Evolutionary conservation across 2,329 filamentous ascomycete genomes (phyloP).

Genomic region (Trichoderma breve): DNA sequence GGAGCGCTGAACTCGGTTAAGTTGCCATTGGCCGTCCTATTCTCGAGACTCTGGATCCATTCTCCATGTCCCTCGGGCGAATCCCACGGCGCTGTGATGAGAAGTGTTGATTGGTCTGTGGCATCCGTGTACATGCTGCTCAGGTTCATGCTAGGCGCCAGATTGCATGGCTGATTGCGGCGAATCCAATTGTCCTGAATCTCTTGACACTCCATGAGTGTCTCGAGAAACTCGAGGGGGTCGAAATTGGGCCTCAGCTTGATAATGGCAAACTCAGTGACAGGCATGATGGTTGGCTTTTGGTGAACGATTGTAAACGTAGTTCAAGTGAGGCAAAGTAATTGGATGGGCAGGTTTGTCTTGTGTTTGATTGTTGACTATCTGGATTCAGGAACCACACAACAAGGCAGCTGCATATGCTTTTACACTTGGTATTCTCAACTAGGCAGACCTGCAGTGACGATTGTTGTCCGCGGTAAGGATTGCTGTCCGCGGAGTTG

Average conservation of each 20-base stretch:
- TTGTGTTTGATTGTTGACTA: background rate
- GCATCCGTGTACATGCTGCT: constrained; percentile 38
- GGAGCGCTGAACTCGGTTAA: constrained; percentile 36
- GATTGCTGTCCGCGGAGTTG: background rate
- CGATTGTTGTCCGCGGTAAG: background rate
- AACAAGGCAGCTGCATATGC: background rate
- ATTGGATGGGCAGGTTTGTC: background rate
- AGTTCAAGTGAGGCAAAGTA: background rate
- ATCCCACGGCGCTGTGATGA: constrained; percentile 48
- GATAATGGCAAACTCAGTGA: constrained; percentile 42
- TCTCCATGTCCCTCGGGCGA: constrained; percentile 40
- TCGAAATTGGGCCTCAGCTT: constrained; percentile 32
- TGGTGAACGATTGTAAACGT: background rate
- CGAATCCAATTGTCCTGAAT: constrained; percentile 43
- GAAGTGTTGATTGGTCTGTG: constrained; percentile 36
- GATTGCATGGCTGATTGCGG: constrained; percentile 36
- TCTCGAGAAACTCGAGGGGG: constrained; percentile 34
- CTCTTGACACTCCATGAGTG: constrained; percentile 33
- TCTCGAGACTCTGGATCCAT: constrained; percentile 46
- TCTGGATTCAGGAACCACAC: background rate
- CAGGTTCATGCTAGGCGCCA: constrained; percentile 33
- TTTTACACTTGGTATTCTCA: background rate
- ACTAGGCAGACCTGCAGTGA: constrained; percentile 11
- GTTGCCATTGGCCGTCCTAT: constrained; percentile 35
- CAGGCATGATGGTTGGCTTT: constrained; percentile 31